A percentile compares a stretch with the other conserved stretches of the same genome.
Conservation (phyloP, 257 asterid species). For the Perilla frutescens region DNA sequence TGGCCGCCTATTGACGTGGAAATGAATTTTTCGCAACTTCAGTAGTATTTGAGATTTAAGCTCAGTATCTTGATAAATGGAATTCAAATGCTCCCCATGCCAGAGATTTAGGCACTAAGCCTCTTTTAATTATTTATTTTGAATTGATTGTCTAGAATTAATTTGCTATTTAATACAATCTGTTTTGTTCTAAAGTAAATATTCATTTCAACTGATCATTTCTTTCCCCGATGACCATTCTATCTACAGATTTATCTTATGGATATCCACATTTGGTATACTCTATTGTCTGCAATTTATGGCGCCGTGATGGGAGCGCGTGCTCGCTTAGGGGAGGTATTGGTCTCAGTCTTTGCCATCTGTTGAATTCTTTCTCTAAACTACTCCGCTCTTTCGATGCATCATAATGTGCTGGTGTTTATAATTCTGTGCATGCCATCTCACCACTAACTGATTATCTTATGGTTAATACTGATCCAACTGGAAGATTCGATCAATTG, state of each 20-base stretch:
- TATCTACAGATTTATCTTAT: constrained; percentile 78
- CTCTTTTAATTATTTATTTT: background rate
- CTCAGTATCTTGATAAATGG: constrained; percentile 15
- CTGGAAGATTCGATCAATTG: constrained; percentile 88
- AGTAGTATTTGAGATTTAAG: constrained; percentile 8
- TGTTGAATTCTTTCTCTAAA: constrained; percentile 7
- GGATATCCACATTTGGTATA: constrained; percentile 98
- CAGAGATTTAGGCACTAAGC: background rate
- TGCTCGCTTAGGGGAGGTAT: constrained; percentile 95
- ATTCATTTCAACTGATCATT: background rate
- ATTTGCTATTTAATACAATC: constrained; percentile 14
- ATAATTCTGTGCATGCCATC: constrained; percentile 17
- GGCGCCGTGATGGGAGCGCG: constrained; percentile 99
- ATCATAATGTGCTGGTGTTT: constrained; percentile 5
- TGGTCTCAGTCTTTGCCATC: constrained; percentile 28
- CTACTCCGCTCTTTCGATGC: constrained; percentile 11
- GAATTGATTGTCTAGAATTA: background rate
- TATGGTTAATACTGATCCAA: constrained; percentile 15
- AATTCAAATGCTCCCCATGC: constrained; percentile 15
- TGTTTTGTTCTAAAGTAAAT: constrained; percentile 15
- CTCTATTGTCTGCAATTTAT: constrained; percentile 85
- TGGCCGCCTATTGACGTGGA: background rate
- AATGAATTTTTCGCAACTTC: background rate
- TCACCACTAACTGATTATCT: constrained; percentile 7
- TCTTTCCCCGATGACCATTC: constrained; percentile 25